phyloP scores from a whole-genome alignment of 441 rosid species.

The Hura crepitans region DNA sequence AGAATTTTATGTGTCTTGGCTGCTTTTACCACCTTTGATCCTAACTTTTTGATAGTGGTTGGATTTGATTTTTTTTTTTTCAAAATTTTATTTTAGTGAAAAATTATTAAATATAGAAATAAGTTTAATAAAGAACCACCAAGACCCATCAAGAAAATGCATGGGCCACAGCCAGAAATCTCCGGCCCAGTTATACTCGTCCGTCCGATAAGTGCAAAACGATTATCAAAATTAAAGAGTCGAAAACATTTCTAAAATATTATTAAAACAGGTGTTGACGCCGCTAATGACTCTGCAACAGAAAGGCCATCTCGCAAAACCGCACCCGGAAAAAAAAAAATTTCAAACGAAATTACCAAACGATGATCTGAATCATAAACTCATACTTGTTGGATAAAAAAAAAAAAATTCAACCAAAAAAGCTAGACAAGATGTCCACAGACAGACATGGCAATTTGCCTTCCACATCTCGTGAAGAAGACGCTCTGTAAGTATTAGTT shows the following conservation, averaged over 20 bases:
- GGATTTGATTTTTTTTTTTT: slow-evolving; percentile 17
- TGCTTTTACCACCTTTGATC: too few relatives aligned
- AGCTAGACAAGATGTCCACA: slow-evolving; percentile 39
- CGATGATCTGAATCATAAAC: background rate
- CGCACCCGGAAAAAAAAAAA: background rate
- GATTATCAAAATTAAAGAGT: background rate
- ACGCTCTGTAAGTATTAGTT: slow-evolving; percentile 49
- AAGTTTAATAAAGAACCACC: too few relatives aligned
- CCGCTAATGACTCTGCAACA: background rate
- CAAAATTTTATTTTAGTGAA: background rate
- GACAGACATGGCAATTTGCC: slow-evolving; percentile 51
- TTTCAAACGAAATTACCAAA: background rate
- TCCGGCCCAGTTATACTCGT: background rate
- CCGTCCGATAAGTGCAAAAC: background rate
- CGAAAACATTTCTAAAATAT: background rate
- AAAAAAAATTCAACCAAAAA: background rate
- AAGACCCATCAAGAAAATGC: background rate
- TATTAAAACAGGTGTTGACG: background rate
- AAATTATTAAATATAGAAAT: too few relatives aligned
- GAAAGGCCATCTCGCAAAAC: background rate
- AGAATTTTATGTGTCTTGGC: too few relatives aligned
- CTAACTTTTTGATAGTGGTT: slow-evolving; percentile 72
- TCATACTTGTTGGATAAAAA: background rate
- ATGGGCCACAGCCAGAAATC: background rate
- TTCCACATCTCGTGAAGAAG: slow-evolving; percentile 51